These are phyloP conservation scores for Kockovaella imperatae DNA, from an alignment of 768 basidiomycete species.

Conservation along the genomic window DNA sequence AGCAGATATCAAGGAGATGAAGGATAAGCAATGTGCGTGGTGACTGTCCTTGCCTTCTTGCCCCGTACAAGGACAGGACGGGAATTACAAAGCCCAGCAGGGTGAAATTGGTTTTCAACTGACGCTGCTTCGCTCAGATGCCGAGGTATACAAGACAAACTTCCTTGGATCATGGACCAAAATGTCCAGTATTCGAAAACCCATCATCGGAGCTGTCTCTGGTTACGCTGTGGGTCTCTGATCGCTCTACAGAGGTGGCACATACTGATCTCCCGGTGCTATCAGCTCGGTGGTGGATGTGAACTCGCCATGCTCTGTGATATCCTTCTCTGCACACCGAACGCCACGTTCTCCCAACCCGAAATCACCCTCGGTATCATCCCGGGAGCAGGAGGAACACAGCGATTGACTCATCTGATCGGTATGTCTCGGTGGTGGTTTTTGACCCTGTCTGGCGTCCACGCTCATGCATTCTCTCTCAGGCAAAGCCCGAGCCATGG, in stretches of 20 bases:
- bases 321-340: conserved; percentile 83
- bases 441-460: too few relatives aligned
- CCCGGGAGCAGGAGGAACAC: conserved; percentile 89
- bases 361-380: conserved; percentile 94
- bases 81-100: too few relatives aligned
- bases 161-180: conserved; percentile 76
- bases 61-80: too few relatives aligned
- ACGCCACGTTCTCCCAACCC: conserved; percentile 87
- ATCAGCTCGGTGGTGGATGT: conserved; percentile 88
- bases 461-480: too few relatives aligned
- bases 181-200: conserved; percentile 69
- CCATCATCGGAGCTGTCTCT: conserved; percentile 90
- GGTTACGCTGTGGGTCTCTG: conserved; percentile 63
- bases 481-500: conserved; percentile 95
- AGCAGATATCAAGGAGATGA: conserved; percentile 99
- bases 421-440: too few relatives aligned
- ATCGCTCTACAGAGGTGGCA: neutral
- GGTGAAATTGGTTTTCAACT: too few relatives aligned
- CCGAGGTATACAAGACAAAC: conserved; percentile 77
- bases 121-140: conserved; percentile 48
- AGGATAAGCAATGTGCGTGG: conserved; percentile 75
- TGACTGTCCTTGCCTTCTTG: too few relatives aligned
- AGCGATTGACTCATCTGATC: conserved; percentile 73
- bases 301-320: conserved; percentile 86
- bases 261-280: neutral